A percentile compares a stretch with the other conserved stretches of the same genome.
Evolutionary conservation across 2,329 filamentous ascomycete genomes (phyloP).

Genomic region (Madurella mycetomatis): DNA sequence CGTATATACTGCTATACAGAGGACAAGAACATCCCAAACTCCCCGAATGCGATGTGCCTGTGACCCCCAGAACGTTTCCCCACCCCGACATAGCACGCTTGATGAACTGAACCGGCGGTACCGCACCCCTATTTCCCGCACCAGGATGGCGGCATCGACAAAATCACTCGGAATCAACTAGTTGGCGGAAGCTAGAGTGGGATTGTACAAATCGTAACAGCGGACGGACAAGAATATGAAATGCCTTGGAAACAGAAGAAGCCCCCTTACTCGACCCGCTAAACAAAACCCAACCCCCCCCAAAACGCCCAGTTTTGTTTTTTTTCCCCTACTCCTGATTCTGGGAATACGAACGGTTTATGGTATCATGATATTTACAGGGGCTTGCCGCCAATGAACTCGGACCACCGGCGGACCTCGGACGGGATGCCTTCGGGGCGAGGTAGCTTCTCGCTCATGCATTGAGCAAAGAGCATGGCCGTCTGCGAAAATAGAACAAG

Average conservation of each 20-base stretch:
- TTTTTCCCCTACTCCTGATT: constrained; percentile 3
- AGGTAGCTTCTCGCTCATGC: constrained; percentile 95
- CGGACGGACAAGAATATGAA: not conserved
- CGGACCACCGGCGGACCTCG: constrained; percentile 91
- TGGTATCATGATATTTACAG: constrained; percentile 47
- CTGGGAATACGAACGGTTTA: not conserved
- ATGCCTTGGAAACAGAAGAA: not conserved
- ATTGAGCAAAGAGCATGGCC: constrained; percentile 90
- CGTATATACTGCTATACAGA: too few relatives aligned
- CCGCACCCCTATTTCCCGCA: too few relatives aligned
- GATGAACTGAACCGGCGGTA: too few relatives aligned
- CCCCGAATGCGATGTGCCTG: too few relatives aligned
- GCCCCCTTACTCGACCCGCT: constrained; percentile 1
- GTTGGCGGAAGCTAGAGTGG: not conserved
- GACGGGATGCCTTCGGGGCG: constrained; percentile 80
- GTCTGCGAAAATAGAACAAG: constrained; percentile 54
- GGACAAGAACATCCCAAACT: too few relatives aligned
- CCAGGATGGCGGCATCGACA: not conserved
- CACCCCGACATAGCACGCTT: not conserved
- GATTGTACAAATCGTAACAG: not conserved
- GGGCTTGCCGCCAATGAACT: constrained; percentile 86
- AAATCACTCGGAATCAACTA: not conserved
- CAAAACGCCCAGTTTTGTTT: constrained; percentile 14
- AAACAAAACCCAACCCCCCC: constrained; percentile 4
- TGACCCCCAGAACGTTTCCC: not conserved